Base-by-base conservation (phyloP, 1,284 basidiomycete species). In the Leccinum laetum region DNA sequence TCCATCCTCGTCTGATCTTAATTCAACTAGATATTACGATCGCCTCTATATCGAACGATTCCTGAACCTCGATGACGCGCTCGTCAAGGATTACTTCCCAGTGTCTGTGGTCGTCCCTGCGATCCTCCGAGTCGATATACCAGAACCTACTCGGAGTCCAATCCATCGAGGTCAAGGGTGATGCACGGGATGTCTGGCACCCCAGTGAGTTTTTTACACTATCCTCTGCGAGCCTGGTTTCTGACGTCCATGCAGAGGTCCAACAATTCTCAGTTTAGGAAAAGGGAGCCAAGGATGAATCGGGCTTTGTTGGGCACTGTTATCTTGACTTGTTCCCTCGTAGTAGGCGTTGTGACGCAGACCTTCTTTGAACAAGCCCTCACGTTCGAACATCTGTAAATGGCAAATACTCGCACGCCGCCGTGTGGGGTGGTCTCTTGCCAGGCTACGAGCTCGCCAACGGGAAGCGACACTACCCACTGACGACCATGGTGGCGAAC, bases 31-130 rank as follows among this genome's bases (percentile, higher is more conserved):
- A 35, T 35, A 35, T 35, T 11, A 35, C 10, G 32, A 35, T 35
- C 32, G 32, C 10, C 32, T 35, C 32, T 35, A 35, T 35, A 35
- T 35, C 32, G 32, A 35, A 35, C 32, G 32, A 5, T 35, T 35
- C 10, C 32, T 5, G 10, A 84, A 83, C 55, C 81, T 93, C 41
- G 91, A 94, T 70, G 88, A 92, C 68, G 84, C 84, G 61, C 80
- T 89, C 14, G 86, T 94, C 67, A 93, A 94, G 77, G 90, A 94
- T 73, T 93, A 94, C 75, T 94, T 95, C 83, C 91, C 92, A 4
- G 93, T 94, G 4, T 81, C 86, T 1, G 83, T 87, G 24, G 89
- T 94, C 56, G 88, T 94, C 3, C 88, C 91, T 4, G 82, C 89
- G 0, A 92, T 95, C 68, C 81, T 95, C 46, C 26, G 26, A 26